Percentiles rank a stretch among this genome's conserved stretches.
Conservation (phyloP, 2,329 filamentous ascomycete species). For the Sarocladium strictum region DNA sequence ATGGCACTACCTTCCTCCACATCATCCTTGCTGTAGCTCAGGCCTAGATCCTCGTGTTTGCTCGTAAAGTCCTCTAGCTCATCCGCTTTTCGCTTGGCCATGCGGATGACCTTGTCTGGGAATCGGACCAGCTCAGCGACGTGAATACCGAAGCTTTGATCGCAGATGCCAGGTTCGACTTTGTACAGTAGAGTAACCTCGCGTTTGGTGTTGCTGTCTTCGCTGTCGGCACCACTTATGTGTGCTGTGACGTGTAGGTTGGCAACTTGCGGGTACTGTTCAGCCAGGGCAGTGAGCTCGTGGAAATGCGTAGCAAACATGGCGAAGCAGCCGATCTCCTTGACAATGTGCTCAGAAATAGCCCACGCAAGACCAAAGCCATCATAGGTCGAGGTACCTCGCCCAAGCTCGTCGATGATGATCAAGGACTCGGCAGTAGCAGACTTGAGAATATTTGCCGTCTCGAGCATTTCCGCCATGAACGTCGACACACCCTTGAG, state of each 20-base stretch:
- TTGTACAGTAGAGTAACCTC: slow-evolving; percentile 97
- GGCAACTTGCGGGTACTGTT: slow-evolving; percentile 79
- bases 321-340: slow-evolving; percentile 87
- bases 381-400: slow-evolving; percentile 96
- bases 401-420: slow-evolving; percentile 96
- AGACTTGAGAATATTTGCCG: slow-evolving; percentile 95
- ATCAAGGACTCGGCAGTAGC: slow-evolving; percentile 93
- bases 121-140: slow-evolving; percentile 96
- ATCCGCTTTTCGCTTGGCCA: slow-evolving; percentile 98
- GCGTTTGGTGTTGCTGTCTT: slow-evolving; percentile 47
- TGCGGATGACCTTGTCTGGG: slow-evolving; percentile 93
- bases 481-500: slow-evolving; percentile 98
- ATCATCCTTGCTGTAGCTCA: slow-evolving; percentile 71
- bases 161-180: slow-evolving; percentile 90
- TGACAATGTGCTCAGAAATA: slow-evolving; percentile 95
- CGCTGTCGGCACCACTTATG: slow-evolving; percentile 54
- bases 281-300: slow-evolving; percentile 85
- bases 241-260: slow-evolving; percentile 97
- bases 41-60: slow-evolving; percentile 59
- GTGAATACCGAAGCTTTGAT: slow-evolving; percentile 97
- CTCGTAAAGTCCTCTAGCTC: slow-evolving; percentile 93
- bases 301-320: slow-evolving; percentile 99
- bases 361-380: slow-evolving; percentile 99
- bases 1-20: slow-evolving; percentile 82
- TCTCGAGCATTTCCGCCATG: slow-evolving; percentile 99